Evolutionary conservation across 176 grass and related monocot species (phyloP).

Genomic region (Pontederia crassipes): DNA sequence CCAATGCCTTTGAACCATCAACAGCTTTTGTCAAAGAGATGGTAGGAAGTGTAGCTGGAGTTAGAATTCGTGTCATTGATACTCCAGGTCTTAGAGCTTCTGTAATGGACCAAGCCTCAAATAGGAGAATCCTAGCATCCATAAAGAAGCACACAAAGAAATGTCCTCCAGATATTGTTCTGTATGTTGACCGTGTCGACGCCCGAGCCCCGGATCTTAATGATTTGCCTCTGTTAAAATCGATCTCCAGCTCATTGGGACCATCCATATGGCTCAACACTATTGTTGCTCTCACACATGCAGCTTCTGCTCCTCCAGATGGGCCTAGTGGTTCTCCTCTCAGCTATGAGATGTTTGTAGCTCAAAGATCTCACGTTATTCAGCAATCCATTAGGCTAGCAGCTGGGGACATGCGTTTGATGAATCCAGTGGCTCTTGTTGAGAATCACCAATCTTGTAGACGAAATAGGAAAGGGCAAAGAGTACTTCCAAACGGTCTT

Average conservation of each 20-base stretch:
- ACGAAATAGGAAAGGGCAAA: constrained; percentile 58
- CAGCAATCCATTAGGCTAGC: constrained; percentile 73
- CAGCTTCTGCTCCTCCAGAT: constrained; percentile 80
- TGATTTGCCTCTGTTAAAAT: constrained; percentile 82
- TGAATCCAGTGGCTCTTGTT: constrained; percentile 84
- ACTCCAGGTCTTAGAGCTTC: constrained; percentile 70
- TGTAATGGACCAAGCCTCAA: constrained; percentile 69
- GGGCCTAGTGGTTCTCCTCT: constrained; percentile 63
- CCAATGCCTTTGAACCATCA: constrained; percentile 30
- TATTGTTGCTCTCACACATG: constrained; percentile 88
- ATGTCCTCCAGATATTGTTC: constrained; percentile 83
- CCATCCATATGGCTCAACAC: constrained; percentile 93
- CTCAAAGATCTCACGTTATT: constrained; percentile 79
- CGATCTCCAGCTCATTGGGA: constrained; percentile 62
- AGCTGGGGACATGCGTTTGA: constrained; percentile 73
- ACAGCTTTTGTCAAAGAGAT: constrained; percentile 38
- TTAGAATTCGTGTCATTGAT: constrained; percentile 77
- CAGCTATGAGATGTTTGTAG: constrained; percentile 81
- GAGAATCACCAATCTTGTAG: constrained; percentile 91
- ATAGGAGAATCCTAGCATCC: constrained; percentile 56
- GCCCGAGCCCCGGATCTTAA: constrained; percentile 55
- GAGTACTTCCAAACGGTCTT: constrained; percentile 74
- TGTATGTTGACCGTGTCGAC: constrained; percentile 86
- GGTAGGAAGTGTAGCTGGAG: constrained; percentile 63
- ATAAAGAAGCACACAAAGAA: constrained; percentile 81